Base-by-base conservation (phyloP, 2,329 filamentous ascomycete genomes). In the Ascochyta koolunga region DNA sequence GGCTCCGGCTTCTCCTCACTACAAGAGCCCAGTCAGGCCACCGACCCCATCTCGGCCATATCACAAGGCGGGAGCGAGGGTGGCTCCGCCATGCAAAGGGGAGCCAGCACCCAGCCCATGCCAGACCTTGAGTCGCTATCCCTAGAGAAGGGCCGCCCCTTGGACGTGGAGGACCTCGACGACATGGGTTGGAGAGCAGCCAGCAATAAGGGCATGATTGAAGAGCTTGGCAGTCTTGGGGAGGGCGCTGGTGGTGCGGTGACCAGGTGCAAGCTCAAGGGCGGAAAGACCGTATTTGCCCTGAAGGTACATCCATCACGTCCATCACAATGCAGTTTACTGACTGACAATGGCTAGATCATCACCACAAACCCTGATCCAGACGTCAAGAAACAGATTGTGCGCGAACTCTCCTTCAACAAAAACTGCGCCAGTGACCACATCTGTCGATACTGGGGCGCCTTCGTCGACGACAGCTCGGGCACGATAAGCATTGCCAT, bases 331-430 rank as follows among this genome's bases (percentile, higher is more conserved):
- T 48, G 31, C 27, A 33, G 25, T 6, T 8, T 31, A 40, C 62
- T 69, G 37, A 71, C 38, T 11, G 5, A 11, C 2, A 6, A 6
- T 21, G 31, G 15, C 4, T 24, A 74, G 93, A 89, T 99, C 70
- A 99, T 99, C 72, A 99, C 95, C 2, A 97, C 95, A 29, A 96
- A 98, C 72, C 95, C 95, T 2, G 95, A 99, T 66, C 93, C 95
- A 11, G 93, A 97, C 72, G 91, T 98, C 58, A 98, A 97, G 82
- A 97, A 96, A 74, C 95, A 99, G 77, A 99, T 99, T 66, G 86
- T 98, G 56, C 89, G 95, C 70, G 95, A 99, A 75, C 82, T 99
- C 47, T 91, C 90, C 58, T 99, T 98, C 83, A 99, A 99, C 82
- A 97, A 97, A 77, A 91, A 93, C 63, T 98, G 95, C 73, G 92